A percentile compares a stretch with the other conserved stretches of the same genome.
Evolutionary conservation across 192 early-diverging fungal species (phyloP).

Genomic region (Bifiguratus adelaidae): DNA sequence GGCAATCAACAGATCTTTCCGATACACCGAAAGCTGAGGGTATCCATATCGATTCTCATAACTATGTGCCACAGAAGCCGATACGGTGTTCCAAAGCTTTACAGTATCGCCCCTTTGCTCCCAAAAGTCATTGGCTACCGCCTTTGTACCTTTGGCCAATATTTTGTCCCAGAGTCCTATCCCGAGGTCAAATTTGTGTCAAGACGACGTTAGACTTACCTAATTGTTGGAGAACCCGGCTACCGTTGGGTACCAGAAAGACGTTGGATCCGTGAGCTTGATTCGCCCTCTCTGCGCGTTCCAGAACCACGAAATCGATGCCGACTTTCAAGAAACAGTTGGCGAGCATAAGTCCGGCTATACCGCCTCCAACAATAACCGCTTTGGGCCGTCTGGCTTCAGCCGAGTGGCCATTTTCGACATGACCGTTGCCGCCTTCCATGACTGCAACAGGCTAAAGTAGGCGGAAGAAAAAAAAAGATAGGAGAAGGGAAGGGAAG

Average conservation of each 20-base stretch:
- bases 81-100: neutral
- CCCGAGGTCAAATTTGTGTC: no score
- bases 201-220: no score
- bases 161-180: no score
- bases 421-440: no score
- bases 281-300: slow-evolving; percentile 6
- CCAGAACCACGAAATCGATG: slow-evolving; percentile 13
- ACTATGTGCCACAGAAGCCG: no score
- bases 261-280: slow-evolving; percentile 9
- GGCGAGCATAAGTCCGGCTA: slow-evolving; percentile 13
- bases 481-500: no score
- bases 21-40: neutral
- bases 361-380: slow-evolving; percentile 12
- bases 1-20: neutral
- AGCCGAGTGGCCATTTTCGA: no score
- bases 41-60: slow-evolving; percentile 3
- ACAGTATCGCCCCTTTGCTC: neutral
- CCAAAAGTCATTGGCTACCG: neutral
- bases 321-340: slow-evolving; percentile 11
- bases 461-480: no score
- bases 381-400: no score
- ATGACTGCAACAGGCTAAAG: no score
- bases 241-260: no score
- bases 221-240: no score
- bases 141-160: neutral